Conservation (phyloP, 140 eudicot genomes). For the Senecio squalidus region DNA sequence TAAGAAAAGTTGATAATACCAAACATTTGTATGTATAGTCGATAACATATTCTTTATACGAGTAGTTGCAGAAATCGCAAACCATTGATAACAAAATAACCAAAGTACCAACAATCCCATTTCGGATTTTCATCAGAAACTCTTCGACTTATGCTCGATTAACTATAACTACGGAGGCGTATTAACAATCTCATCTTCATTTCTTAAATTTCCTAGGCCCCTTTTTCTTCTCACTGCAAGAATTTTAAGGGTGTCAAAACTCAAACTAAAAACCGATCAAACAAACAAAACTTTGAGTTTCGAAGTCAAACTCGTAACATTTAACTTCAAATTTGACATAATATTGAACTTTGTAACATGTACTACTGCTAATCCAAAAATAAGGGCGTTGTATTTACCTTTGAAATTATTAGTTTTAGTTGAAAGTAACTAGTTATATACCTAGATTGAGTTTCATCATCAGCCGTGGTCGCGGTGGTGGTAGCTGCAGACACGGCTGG, state of each 20-base stretch:
- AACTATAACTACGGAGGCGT: background rate
- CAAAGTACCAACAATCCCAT: background rate
- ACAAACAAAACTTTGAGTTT: slow-evolving; percentile 1
- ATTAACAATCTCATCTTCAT: no score
- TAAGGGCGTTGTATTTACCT: no score
- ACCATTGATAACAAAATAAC: background rate
- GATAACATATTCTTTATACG: background rate
- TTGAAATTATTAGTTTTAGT: no score
- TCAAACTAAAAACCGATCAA: background rate
- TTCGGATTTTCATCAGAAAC: background rate
- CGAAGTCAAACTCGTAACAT: background rate
- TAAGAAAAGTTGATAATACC: no score
- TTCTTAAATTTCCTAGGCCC: slow-evolving; percentile 38
- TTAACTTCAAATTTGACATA: background rate
- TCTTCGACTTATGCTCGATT: background rate
- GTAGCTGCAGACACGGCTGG: slow-evolving; percentile 11
- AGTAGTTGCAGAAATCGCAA: slow-evolving; percentile 1
- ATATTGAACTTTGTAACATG: no score
- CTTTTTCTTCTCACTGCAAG: slow-evolving; percentile 46
- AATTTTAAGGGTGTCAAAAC: background rate
- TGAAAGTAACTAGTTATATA: no score
- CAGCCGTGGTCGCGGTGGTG: slow-evolving; percentile 15
- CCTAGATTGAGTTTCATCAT: slow-evolving; percentile 45
- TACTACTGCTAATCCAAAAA: no score
- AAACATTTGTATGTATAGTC: no score